Percentiles rank a stretch among this genome's conserved stretches.
Evolutionary conservation across 805 yeast genomes (phyloP).

Genomic region (Yamadazyma takamatsuzukensis): DNA sequence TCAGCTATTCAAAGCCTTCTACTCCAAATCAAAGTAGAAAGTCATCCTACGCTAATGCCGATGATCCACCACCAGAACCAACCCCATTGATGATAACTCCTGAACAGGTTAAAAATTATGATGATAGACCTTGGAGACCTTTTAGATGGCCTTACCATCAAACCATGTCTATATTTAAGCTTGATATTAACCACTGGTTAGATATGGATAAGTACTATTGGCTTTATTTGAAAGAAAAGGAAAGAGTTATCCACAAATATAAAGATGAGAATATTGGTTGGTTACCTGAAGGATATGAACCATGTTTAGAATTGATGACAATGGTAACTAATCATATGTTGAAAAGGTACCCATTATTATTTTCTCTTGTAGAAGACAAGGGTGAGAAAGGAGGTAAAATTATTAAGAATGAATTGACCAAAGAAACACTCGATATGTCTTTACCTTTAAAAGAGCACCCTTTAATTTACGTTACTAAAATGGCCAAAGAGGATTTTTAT

Average conservation of each 20-base stretch:
- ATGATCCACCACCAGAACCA: constrained; percentile 11
- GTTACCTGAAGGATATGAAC: constrained; percentile 62
- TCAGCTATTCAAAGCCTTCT: constrained; percentile 8
- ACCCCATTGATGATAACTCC: constrained; percentile 63
- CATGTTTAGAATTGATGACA: constrained; percentile 62
- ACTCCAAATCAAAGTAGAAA: constrained; percentile 12
- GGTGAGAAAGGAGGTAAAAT: constrained; percentile 45
- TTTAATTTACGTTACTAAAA: constrained; percentile 54
- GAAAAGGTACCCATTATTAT: constrained; percentile 59
- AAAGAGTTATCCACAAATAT: constrained; percentile 52
- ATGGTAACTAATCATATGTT: constrained; percentile 57
- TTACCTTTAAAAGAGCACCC: constrained; percentile 63
- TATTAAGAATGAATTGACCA: constrained; percentile 57
- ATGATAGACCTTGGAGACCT: constrained; percentile 79
- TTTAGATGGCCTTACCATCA: constrained; percentile 80
- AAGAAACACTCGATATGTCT: constrained; percentile 58
- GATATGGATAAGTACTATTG: constrained; percentile 76
- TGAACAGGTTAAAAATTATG: constrained; percentile 60
- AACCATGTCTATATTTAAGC: constrained; percentile 69
- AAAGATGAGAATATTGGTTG: constrained; percentile 63
- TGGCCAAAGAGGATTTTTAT: constrained; percentile 77
- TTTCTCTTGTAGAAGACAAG: constrained; percentile 41
- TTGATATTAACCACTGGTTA: constrained; percentile 73
- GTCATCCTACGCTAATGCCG: constrained; percentile 10
- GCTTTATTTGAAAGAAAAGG: constrained; percentile 62